Percentiles rank a stretch among this genome's conserved stretches.
Evolutionary conservation across 192 early-diverging fungal species (phyloP).

Genomic region (Coemansia sp.): DNA sequence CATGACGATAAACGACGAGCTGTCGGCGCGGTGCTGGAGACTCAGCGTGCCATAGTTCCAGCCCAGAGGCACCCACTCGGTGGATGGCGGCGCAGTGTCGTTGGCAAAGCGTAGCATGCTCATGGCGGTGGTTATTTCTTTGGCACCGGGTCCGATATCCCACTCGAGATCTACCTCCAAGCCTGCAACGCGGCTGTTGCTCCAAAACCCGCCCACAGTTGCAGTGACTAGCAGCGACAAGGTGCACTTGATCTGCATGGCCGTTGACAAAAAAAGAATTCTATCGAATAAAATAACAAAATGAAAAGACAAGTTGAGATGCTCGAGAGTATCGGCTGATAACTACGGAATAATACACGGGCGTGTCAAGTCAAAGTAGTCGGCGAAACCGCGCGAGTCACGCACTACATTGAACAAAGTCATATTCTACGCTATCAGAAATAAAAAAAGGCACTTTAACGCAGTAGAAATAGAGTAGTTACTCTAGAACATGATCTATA

Average conservation of each 20-base stretch:
- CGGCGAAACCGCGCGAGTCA: slow-evolving; percentile 2
- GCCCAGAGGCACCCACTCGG: slow-evolving; percentile 43
- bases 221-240: not conserved
- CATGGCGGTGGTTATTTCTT: slow-evolving; percentile 25
- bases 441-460: not conserved
- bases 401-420: not conserved
- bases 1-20: slow-evolving; percentile 18
- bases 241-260: slow-evolving; percentile 3
- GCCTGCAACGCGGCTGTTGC: not conserved
- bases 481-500: not conserved
- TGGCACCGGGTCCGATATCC: slow-evolving; percentile 15
- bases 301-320: not conserved
- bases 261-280: not conserved
- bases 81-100: slow-evolving; percentile 30
- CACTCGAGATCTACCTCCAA: slow-evolving; percentile 40
- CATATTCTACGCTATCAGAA: not conserved
- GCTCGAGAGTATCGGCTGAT: not conserved
- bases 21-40: slow-evolving; percentile 26
- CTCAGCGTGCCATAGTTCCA: slow-evolving; percentile 40
- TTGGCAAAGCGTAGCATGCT: slow-evolving; percentile 40
- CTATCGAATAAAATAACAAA: not conserved
- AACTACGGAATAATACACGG: not conserved
- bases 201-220: not conserved
- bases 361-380: not conserved
- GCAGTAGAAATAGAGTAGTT: not conserved